Evolutionary conservation across 2,329 filamentous ascomycete genomes (phyloP).

Genomic region (Colletotrichum sojae): DNA sequence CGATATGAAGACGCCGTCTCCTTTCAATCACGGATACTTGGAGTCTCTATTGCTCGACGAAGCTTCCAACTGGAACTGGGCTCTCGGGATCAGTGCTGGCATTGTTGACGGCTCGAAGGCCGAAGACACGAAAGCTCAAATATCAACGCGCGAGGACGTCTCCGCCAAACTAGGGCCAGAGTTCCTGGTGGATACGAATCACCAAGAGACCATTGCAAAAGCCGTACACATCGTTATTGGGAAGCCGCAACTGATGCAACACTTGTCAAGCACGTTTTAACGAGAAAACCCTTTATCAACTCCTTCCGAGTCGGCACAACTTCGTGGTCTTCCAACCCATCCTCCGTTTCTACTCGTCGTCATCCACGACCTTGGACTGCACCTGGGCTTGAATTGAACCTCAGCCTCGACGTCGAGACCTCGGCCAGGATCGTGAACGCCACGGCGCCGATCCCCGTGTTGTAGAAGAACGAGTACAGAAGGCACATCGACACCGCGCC

Average conservation of each 20-base stretch:
- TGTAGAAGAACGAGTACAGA: conserved; percentile 53
- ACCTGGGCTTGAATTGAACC: conserved; percentile 46
- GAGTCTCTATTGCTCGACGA: neutral
- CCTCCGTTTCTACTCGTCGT: neutral
- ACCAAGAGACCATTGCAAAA: neutral
- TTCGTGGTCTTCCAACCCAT: neutral
- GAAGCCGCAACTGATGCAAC: neutral
- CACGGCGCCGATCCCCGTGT: conserved; percentile 54
- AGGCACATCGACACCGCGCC: conserved; percentile 51
- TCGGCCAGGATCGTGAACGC: conserved; percentile 54
- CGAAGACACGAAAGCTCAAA: fast-evolving
- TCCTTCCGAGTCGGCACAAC: neutral
- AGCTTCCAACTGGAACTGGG: neutral
- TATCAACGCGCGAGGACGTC: neutral
- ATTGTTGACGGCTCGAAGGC: too few relatives aligned
- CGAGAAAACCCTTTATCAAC: neutral
- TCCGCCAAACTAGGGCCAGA: neutral
- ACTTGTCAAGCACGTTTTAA: too few relatives aligned
- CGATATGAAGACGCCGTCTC: fast-evolving
- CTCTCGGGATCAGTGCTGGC: too few relatives aligned
- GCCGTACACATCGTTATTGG: conserved; percentile 1
- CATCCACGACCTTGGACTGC: neutral
- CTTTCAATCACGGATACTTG: neutral
- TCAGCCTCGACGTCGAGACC: conserved; percentile 51
- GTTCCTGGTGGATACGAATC: neutral